Base-by-base conservation (phyloP, 1,139 yeast genomes). In the Debaryomyces sp. region DNA sequence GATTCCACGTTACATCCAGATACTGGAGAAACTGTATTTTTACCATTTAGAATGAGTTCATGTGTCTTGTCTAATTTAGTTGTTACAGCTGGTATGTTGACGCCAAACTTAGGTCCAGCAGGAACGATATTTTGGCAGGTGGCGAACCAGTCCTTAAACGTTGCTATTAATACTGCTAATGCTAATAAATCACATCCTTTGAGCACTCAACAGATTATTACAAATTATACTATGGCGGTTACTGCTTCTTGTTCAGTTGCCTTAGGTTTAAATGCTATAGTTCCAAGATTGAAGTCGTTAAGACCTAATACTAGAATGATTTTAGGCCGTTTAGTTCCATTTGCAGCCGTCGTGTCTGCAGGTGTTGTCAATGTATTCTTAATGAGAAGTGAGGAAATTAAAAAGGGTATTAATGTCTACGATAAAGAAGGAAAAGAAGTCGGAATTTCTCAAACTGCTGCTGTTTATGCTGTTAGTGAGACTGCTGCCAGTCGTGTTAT, bases 91-190 rank as follows among this genome's bases (percentile, higher is more conserved):
- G 99, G 99, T 57, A 94, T 94, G 99, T 80, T 94, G 60, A 92
- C 97, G 1, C 99, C 99, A 6, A 89, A 89, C 53, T 68, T 94
- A 63, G 96, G 96, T 12, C 85, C 94, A 9, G 84, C 81, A 0
- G 99, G 99, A 24, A 92, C 98, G 0, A 67, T 91, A 27, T 91
- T 94, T 69, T 94, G 99, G 99, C 99, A 94, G 70, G 84, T 94
- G 64, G 96, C 97, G 26, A 94, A 94, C 71, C 99, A 94, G 71
- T 88, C 96, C 32, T 78, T 94, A 56, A 94, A 94, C 61, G 99
- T 94, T 47, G 99, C 99, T 5, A 91, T 94, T 56, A 94, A 94
- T 70, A 90, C 95, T 39, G 95, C 98, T 38, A 94, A 94, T 63
- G 95, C 97, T 43, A 94, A 94, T 75, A 94, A 94, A 64, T 87